Base-by-base conservation (phyloP, 2,329 filamentous ascomycete genomes). In the Colletotrichum tofieldiae region DNA sequence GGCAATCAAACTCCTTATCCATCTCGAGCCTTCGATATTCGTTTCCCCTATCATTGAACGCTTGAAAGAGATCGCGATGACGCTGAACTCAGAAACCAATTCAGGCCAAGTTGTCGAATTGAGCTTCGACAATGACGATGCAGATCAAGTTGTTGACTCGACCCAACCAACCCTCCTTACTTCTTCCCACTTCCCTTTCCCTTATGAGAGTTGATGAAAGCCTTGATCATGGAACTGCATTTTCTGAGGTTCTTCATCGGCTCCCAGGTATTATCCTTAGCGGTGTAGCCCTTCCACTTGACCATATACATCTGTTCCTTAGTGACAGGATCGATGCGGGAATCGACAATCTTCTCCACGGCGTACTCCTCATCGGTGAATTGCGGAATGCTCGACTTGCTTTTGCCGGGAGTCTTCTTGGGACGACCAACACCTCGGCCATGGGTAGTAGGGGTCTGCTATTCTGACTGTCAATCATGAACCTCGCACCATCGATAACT, bases 211-310 rank as follows among this genome's bases (percentile, higher is more conserved):
- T 29, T 23, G 7, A n/a, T 45, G 5, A 64, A 54, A 1, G 12
- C 35, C 49, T 64, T 64, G 41, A 88, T 74, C 1, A 84, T 73
- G 2, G 75, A 74, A 12, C 73, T 67, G 66, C 86, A 87, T 3
- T 84, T 81, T 0, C 61, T 65, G 23, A 90, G 75, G 67, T 88
- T 85, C 23, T 68, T 76, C 75, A 81, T 84, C 1, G 86, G 86
- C 79, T 89, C 88, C 89, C 88, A 90, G 0, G 87, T 89, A 70
- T 85, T 88, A 1, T 86, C 77, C 23, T 80, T 78, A 1, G 75
- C 73, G 0, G 80, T 62, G 65, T 82, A 90, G 0, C 85, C 86
- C 74, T 85, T 83, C 89, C 88, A 90, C 77, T 90, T 88, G 65
- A 91, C 83, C 4, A 81, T 73, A 76, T 87, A 90, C 75, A 84